phyloP scores from a whole-genome alignment of 805 yeast genomes.

The Starmerella floris region DNA sequence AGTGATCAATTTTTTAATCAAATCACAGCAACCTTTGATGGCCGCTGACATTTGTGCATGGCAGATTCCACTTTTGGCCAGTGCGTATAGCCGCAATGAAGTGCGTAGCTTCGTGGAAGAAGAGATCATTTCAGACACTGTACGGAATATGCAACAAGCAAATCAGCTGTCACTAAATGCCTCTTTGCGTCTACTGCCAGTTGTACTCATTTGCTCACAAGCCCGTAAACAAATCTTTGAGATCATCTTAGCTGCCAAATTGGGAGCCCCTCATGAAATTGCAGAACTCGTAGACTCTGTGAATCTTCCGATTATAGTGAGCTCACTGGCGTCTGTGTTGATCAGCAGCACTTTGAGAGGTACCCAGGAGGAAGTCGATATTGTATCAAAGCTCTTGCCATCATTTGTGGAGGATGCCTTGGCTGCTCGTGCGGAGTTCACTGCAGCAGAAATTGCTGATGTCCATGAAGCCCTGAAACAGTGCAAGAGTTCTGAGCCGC shows the following conservation, averaged over 20 bases:
- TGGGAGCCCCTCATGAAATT: slow-evolving; percentile 10
- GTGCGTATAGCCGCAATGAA: slow-evolving; percentile 3
- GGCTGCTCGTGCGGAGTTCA: slow-evolving; percentile 1
- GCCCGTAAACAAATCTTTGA: slow-evolving; percentile 18
- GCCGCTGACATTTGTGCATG: slow-evolving; percentile 24
- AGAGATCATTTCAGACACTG: slow-evolving; percentile 15
- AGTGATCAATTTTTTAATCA: slow-evolving; percentile 12
- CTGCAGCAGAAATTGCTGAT: not conserved
- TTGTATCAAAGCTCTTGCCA: slow-evolving; percentile 7
- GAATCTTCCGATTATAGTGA: slow-evolving; percentile 1
- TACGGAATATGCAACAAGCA: not conserved
- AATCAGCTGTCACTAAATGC: slow-evolving; percentile 8
- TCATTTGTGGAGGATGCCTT: slow-evolving; percentile 13
- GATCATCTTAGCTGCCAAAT: slow-evolving; percentile 20
- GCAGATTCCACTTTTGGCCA: slow-evolving; percentile 18
- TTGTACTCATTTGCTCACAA: slow-evolving; percentile 8
- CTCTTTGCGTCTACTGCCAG: slow-evolving; percentile 17
- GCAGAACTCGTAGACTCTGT: not conserved
- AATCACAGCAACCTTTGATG: slow-evolving; percentile 16
- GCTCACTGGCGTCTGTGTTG: slow-evolving; percentile 4
- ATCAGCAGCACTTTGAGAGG: not conserved
- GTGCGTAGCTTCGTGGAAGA: slow-evolving; percentile 16
- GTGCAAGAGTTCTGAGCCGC: not conserved
- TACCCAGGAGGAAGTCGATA: slow-evolving; percentile 8
- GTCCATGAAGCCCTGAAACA: slow-evolving; percentile 8